Evolutionary conservation across 441 rosid species (phyloP), one percentile per base, ranked within the genome.

Genomic region (Eugenia klotzschiana): DNA sequence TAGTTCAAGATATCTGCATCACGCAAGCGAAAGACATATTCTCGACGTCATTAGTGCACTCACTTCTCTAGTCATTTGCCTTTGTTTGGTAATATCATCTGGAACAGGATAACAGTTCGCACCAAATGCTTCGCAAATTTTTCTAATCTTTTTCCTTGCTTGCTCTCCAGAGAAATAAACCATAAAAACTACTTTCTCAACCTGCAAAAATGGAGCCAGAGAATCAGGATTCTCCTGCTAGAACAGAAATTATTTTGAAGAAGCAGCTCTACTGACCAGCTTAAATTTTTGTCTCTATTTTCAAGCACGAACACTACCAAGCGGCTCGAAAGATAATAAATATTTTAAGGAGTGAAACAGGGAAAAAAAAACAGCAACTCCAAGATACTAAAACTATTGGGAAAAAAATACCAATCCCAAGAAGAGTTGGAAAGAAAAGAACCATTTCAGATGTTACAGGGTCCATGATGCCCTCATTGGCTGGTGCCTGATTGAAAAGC

Each of bases 101-200:
- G 98, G 96, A 82, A 95, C 95, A 87, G 97, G 95, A 92, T 93
- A 96, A 89, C 97, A 95, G 91, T 93, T 93, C 82, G 97, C 98
- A 82, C 95, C 97, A 92, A 96, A 96, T 51, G 99, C 98, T 89
- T 95, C 98, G 82, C 99, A 96, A 85, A 96, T 93, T 92, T 91
- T 95, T 84, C 93, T 85, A 86, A 94, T 93, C 89, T 96, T 96
- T 52, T 89, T 89, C 86, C 94, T 94, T 83, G 98, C 97, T 89
- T 95, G 98, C 89, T 96, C 99, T 86, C 99, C 99, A 7, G 98
- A 96, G 92, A 95, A 95, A 89, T 93, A 93, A 22, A 95, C 97
- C 82, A 95, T 96, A 90, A 96, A 95, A 72, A 96, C 93, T 80
- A 91, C 89, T 86, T 96, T 96, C 88, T 93, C 93, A 84, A 95